Conservation (phyloP, 1,284 basidiomycete genomes). For the Meripilus lineatus region DNA sequence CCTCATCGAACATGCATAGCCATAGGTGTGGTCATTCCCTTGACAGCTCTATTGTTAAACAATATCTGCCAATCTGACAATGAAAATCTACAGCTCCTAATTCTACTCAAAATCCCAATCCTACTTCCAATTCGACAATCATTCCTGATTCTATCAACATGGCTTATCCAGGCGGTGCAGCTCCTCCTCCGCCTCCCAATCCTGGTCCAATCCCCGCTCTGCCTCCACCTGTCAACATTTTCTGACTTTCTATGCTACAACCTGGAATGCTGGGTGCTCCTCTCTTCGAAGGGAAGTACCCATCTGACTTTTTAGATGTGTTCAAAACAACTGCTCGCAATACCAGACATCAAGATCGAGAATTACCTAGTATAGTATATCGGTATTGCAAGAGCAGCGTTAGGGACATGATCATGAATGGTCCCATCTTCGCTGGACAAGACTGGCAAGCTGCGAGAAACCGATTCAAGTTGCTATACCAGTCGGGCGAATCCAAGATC, state of each 20-base stretch:
- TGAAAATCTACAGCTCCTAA: no score
- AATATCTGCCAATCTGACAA: no score
- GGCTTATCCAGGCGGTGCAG: no score
- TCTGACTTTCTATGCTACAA: background rate
- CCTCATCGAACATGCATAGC: no score
- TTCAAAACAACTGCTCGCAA: background rate
- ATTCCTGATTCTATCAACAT: no score
- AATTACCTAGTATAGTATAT: background rate
- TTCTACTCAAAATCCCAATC: no score
- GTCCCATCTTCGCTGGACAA: background rate
- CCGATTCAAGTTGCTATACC: background rate
- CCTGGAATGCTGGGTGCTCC: background rate
- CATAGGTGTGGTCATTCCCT: no score
- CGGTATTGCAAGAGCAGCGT: slow-evolving; percentile 2
- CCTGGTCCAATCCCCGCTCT: no score
- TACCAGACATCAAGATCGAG: background rate
- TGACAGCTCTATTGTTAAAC: no score
- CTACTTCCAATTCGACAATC: no score
- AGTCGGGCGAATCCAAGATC: background rate
- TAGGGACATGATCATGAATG: background rate
- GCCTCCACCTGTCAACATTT: no score
- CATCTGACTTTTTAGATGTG: background rate
- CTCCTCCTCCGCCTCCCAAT: no score
- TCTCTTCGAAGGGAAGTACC: background rate
- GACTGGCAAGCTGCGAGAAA: slow-evolving; percentile 4